Evolutionary conservation across 768 basidiomycete species (phyloP), one percentile per base, ranked within the genome.

Genomic region (Xerocomellus intermedius): DNA sequence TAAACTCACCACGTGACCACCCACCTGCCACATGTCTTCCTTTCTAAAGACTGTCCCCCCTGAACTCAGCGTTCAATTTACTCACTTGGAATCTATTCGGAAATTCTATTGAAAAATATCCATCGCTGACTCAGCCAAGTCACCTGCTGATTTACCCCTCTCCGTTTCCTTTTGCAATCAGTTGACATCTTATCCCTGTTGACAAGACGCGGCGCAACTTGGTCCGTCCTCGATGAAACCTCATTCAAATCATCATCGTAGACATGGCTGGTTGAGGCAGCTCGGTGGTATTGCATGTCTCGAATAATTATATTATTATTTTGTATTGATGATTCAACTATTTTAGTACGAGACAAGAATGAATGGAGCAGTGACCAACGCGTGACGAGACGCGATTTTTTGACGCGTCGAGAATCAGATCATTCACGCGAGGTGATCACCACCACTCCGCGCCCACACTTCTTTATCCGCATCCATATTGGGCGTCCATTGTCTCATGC

Each of bases 1-100:
- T 45, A 42, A 30, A 47, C 13, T 6, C 10, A 32, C 38, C 70
- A 71, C 70, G 69, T 73, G 71, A 70, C 58, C 5, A 17, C 16
- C 64, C 55, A 8, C 54, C 42, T 55, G 44, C 55, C 57, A 47
- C 64, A 60, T 45, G 59, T 42, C 61, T 58, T 66, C 56, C 61
- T 51, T 61, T 51, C 44, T 50, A 45, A 52, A 35, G 42, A 37
- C 42, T 51, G 56, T 42, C 44, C 36, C 54, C 54, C 52, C 57
- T 60, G 54, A 54, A 55, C 55, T 14, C 55, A 54, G 52, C 13
- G 59, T 50, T 42, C 47, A 41, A 49, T 64, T 64, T 56, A 26
- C 61, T 49, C 39, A 12, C 16, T n/a, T 39, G 37, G 22, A 22
- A 17, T 22, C 37, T 22, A 38, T n/a, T 2, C 37, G 16, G n/a